phyloP scores from a whole-genome alignment of 2,329 filamentous ascomycete genomes.

The Pseudopyrenochaeta lycopersici region DNA sequence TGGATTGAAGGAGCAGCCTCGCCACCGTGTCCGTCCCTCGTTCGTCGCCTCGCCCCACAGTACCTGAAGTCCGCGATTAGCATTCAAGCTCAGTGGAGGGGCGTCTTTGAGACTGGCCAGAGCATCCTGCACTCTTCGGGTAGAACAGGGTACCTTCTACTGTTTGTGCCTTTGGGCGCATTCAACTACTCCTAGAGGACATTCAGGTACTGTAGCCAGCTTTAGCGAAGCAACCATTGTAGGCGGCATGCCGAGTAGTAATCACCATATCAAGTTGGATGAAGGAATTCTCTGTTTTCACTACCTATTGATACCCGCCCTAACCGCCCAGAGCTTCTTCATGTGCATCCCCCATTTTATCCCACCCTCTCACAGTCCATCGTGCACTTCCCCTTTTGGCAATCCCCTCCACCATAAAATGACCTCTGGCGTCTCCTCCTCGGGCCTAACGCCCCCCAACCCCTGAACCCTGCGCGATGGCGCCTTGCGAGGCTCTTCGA shows the following conservation, averaged over 20 bases:
- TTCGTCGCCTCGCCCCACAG: constrained; percentile 1
- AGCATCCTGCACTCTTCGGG: no score
- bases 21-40: constrained; percentile 7
- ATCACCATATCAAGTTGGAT: neutral
- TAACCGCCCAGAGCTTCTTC: neutral
- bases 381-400: constrained; percentile 27
- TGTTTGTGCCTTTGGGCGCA: neutral
- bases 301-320: neutral
- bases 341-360: neutral
- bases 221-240: neutral
- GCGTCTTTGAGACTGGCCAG: no score
- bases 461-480: neutral
- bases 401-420: neutral
- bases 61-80: neutral
- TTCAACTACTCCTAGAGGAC: neutral
- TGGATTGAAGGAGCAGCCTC: neutral
- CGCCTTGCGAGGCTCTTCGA: constrained; percentile 7
- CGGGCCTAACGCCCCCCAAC: neutral
- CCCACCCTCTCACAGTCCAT: constrained; percentile 8
- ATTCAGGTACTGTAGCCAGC: no score
- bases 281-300: no score
- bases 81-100: no score
- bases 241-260: neutral
- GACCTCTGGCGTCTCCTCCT: neutral
- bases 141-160: no score